phyloP scores from a whole-genome alignment of 2,329 filamentous ascomycete species.

The Microcyclosporella mali region DNA sequence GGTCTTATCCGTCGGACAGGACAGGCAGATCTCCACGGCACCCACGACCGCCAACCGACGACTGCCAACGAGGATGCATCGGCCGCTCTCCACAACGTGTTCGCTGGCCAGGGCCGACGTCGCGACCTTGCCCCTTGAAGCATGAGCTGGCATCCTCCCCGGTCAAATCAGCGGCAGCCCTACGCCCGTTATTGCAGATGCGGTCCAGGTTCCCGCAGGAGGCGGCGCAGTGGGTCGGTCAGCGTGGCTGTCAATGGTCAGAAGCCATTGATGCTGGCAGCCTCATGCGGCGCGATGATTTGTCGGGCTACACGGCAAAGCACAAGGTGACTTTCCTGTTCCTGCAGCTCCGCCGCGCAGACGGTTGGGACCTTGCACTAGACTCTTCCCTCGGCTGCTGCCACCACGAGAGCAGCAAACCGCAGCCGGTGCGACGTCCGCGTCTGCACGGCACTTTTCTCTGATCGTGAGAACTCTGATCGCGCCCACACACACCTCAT shows the following conservation, averaged over 20 bases:
- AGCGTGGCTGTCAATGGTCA: conserved; percentile 10
- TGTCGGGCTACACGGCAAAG: conserved; percentile 1
- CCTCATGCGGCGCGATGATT: neutral
- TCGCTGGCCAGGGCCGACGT: neutral
- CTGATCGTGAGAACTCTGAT: too few relatives aligned
- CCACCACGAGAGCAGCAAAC: too few relatives aligned
- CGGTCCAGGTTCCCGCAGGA: conserved; percentile 6
- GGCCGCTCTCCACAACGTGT: conserved; percentile 14
- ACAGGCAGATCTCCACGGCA: conserved; percentile 5
- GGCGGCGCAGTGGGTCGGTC: neutral
- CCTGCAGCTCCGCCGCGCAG: conserved; percentile 2
- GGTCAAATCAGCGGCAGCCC: conserved; percentile 11
- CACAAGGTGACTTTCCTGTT: neutral
- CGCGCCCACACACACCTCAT: neutral
- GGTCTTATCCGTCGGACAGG: conserved; percentile 30
- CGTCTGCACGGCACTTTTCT: too few relatives aligned
- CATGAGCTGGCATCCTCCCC: conserved; percentile 10
- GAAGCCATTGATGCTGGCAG: neutral
- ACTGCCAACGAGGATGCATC: too few relatives aligned
- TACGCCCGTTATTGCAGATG: conserved; percentile 8
- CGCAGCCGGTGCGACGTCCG: too few relatives aligned
- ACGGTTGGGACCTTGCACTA: too few relatives aligned
- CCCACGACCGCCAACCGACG: conserved; percentile 9
- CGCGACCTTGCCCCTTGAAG: conserved; percentile 15
- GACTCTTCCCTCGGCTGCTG: neutral